phyloP scores from a whole-genome alignment of 192 early-diverging fungal species.

The Chytriomyces sp. region DNA sequence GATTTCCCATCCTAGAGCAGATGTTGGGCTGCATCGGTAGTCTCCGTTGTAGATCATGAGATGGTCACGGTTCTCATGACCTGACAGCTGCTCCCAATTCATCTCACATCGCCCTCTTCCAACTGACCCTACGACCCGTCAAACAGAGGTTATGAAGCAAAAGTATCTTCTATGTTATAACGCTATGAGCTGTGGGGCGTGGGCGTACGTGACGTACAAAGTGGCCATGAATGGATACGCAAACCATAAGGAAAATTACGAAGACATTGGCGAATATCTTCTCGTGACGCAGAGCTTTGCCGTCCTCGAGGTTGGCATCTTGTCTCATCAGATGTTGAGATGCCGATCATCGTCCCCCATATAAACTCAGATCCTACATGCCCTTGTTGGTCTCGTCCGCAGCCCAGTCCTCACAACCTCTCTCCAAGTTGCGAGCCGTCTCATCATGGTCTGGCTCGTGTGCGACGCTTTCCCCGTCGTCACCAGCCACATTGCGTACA shows the following conservation, averaged over 20 bases:
- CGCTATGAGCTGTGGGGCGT: conserved; percentile 73
- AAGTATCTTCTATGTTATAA: conserved; percentile 88
- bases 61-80: no score
- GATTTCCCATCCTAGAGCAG: no score
- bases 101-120: no score
- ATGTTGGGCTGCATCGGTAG: no score
- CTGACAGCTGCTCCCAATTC: no score
- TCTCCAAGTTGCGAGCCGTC: conserved; percentile 85
- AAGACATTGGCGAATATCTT: conserved; percentile 61
- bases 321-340: no score
- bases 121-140: no score
- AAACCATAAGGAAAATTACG: conserved; percentile 66
- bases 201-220: conserved; percentile 73
- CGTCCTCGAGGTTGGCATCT: conserved; percentile 85
- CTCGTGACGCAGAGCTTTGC: conserved; percentile 81
- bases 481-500: conserved; percentile 65
- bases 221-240: conserved; percentile 54
- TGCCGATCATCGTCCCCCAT: no score
- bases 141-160: no score
- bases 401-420: conserved; percentile 77
- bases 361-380: conserved; percentile 32
- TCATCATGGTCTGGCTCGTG: conserved; percentile 83
- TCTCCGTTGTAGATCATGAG: no score
- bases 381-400: conserved; percentile 71
- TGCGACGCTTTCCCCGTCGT: conserved; percentile 65